These are phyloP conservation scores for Stephanodiscus minutulus DNA, from an alignment of 108 stramenopile genomes.

Conservation along the genomic window DNA sequence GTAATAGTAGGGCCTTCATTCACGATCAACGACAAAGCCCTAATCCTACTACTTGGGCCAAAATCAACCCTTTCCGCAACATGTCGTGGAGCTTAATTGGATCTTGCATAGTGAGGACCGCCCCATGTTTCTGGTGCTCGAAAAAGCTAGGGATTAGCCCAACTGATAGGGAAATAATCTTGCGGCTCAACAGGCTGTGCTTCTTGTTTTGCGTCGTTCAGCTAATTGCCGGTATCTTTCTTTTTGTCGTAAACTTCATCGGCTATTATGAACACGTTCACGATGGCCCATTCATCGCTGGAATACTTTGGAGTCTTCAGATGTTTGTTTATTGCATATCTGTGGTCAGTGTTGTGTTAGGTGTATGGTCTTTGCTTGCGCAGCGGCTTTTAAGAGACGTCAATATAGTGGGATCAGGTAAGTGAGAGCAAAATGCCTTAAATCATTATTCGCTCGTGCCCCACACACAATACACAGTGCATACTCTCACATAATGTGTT, in stretches of 20 bases:
- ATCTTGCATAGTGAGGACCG: conserved; percentile 36
- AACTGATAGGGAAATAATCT: conserved; percentile 69
- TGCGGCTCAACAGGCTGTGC: conserved; percentile 66
- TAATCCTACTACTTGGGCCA: neutral
- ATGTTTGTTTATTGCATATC: conserved; percentile 53
- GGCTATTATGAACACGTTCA: conserved; percentile 12
- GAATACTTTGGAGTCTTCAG: conserved; percentile 45
- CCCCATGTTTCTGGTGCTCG: conserved; percentile 49
- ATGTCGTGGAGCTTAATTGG: conserved; percentile 38
- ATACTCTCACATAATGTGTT: neutral
- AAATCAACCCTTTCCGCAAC: conserved; percentile 20
- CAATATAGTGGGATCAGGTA: conserved; percentile 61
- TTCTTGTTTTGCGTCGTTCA: conserved; percentile 60
- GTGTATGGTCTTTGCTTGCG: conserved; percentile 57
- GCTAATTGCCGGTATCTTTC: conserved; percentile 44
- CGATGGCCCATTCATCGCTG: conserved; percentile 6
- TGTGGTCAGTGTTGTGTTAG: conserved; percentile 49
- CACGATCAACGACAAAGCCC: neutral
- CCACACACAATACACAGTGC: neutral
- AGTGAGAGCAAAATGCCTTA: neutral
- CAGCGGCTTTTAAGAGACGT: conserved; percentile 66
- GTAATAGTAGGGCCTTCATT: neutral
- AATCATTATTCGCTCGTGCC: neutral
- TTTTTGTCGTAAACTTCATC: conserved; percentile 24
- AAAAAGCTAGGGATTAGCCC: conserved; percentile 44